Base-by-base conservation (phyloP, 345 rosid genomes). In the Gossypium rotundifolium region DNA sequence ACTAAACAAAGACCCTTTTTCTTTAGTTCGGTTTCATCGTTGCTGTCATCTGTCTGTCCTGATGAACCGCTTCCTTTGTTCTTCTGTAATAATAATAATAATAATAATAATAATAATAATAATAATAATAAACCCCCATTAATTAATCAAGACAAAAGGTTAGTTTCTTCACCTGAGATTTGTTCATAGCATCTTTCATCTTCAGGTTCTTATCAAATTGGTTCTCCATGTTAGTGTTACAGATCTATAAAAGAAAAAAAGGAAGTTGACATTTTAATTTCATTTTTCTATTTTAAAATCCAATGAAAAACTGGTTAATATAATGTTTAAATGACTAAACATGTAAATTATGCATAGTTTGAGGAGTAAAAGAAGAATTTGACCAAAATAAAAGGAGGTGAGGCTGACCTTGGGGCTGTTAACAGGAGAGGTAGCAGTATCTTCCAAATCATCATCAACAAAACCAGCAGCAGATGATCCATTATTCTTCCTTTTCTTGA, bases 371-470 rank as follows among this genome's bases (percentile, higher is more conserved):
- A 9, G 27, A 55, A 33, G 40, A 33, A 33, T 0, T 33, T 33
- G 40, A 33, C 40, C 40, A 17, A 3, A 12, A 45, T 10, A 60
- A 11, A 8, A 38, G 1, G 14, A 25, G 33, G 70, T 70, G 58
- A 46, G 40, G 11, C 14, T 60, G 40, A 88, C 89, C 90, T 80
- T 83, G 42, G 89, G 83, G 13, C 89, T 87, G 40, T 80, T 68
- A 44, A 74, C 79, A 62, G 93, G 89, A 75, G 89, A 87, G 65
- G 77, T 78, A 59, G 93, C 93, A 53, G 93, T 88, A 27, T 88
- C 93, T 78, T 83, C 85, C 75, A 87, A 76, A 79, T 83, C 87
- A 75, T 84, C 87, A 60, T 87, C 90, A 65, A 79, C 57, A 3
- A 73, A 10, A 60, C n/a, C 38, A 52, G 29, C 25, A 7, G 12